Conservation (phyloP, 148 eudicot genomes). For the Heliosperma pusillum region DNA sequence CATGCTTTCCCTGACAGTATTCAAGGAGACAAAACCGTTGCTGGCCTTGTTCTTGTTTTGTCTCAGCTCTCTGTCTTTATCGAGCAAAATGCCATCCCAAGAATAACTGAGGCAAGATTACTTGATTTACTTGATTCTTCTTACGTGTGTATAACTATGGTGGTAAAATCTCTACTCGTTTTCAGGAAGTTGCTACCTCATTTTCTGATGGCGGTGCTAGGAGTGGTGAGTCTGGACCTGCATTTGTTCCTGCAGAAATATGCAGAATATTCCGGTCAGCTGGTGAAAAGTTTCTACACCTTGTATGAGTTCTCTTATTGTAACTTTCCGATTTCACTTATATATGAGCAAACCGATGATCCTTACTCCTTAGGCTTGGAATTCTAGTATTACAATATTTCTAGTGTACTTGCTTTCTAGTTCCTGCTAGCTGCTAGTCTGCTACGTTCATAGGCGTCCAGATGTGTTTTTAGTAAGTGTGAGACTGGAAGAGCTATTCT, state of each 20-base stretch:
- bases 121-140: conserved; percentile 13
- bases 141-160: conserved; percentile 1
- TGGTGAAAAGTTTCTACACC: conserved; percentile 81
- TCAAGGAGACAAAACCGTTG: conserved; percentile 58
- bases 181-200: conserved; percentile 85
- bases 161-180: conserved; percentile 4
- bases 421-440: not conserved
- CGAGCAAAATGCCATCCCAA: conserved; percentile 90
- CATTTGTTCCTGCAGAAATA: conserved; percentile 91
- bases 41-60: conserved; percentile 89
- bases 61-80: conserved; percentile 74
- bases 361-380: not conserved
- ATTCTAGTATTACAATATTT: not conserved
- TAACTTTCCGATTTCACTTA: not conserved
- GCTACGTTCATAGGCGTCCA: not conserved
- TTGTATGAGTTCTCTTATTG: conserved; percentile 42
- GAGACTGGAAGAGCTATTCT: not conserved
- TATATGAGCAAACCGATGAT: not conserved
- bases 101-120: conserved; percentile 82
- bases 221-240: conserved; percentile 74
- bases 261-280: conserved; percentile 80
- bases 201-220: conserved; percentile 80
- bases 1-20: conserved; percentile 39
- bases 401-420: not conserved
- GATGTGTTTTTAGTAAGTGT: not conserved